These are phyloP conservation scores for Arthrobotrys musiformis DNA, from an alignment of 2,329 filamentous ascomycete genomes.

Conservation along the genomic window DNA sequence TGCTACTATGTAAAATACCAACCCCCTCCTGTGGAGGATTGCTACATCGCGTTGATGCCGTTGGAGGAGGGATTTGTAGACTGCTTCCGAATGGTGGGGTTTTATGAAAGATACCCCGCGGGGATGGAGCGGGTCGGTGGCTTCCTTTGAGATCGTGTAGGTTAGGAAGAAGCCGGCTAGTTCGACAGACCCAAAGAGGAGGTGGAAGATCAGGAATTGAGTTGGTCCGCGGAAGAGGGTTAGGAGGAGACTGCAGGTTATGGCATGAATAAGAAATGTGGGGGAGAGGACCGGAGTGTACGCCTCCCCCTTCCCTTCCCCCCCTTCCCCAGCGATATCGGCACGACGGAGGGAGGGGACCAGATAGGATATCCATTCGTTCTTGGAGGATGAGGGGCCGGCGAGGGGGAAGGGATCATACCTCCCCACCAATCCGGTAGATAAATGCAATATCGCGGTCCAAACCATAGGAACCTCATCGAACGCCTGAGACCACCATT, in stretches of 20 bases:
- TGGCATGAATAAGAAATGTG: conserved; percentile 19
- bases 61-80: conserved; percentile 23
- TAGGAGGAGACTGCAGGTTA: conserved; percentile 43
- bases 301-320: too few species aligned
- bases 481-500: conserved; percentile 50
- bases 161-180: conserved; percentile 21
- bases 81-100: conserved; percentile 26
- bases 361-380: background rate
- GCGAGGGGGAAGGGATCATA: conserved; percentile 44
- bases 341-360: conserved; percentile 18
- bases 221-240: conserved; percentile 39
- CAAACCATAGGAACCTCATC: conserved; percentile 55
- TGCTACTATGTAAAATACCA: conserved; percentile 23
- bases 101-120: conserved; percentile 1
- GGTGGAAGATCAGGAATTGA: conserved; percentile 42
- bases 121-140: background rate
- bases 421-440: conserved; percentile 31
- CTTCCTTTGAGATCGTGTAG: background rate
- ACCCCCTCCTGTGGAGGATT: conserved; percentile 30
- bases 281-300: conserved; percentile 33
- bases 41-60: conserved; percentile 7
- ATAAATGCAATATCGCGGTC: conserved; percentile 35
- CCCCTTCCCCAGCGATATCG: too few species aligned
- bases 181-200: conserved; percentile 41
- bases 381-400: background rate